Conservation (phyloP, 441 rosid species). For the Eruca vesicaria region DNA sequence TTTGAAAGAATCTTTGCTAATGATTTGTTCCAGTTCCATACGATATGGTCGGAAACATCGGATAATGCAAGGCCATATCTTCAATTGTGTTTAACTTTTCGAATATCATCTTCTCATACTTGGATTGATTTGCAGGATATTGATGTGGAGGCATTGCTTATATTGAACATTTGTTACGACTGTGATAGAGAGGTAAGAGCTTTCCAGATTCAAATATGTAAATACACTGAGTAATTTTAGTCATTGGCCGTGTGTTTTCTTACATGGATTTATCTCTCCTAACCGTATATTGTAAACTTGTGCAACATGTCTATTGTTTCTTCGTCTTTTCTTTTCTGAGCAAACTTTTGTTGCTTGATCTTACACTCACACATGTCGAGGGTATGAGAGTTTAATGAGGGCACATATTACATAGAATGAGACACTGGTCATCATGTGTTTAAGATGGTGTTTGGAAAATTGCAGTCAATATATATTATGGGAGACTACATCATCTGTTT, state of each 20-base stretch:
- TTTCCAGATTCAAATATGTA: not conserved
- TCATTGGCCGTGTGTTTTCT: not conserved
- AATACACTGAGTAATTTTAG: not conserved
- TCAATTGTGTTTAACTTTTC: not conserved
- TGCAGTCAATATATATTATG: not conserved
- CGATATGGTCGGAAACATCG: conserved; percentile 95
- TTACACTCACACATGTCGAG: not conserved
- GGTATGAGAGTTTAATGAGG: not conserved
- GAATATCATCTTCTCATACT: not conserved
- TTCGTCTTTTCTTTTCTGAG: not conserved
- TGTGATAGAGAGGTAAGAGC: conserved; percentile 70
- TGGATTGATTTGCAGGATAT: too few species aligned
- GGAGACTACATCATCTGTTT: not conserved
- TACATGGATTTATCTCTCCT: not conserved
- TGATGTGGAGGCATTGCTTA: conserved; percentile 70
- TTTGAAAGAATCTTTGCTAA: not conserved
- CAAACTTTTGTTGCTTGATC: not conserved
- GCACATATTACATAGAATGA: not conserved
- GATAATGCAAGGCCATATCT: conserved; percentile 70
- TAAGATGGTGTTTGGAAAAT: not conserved
- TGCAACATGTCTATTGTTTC: not conserved
- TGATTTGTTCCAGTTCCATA: conserved; percentile 65
- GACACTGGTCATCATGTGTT: not conserved
- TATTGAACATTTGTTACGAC: conserved; percentile 66
- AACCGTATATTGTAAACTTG: not conserved